Base-by-base conservation (phyloP, 768 basidiomycete species). In the Arthromyces matolae region DNA sequence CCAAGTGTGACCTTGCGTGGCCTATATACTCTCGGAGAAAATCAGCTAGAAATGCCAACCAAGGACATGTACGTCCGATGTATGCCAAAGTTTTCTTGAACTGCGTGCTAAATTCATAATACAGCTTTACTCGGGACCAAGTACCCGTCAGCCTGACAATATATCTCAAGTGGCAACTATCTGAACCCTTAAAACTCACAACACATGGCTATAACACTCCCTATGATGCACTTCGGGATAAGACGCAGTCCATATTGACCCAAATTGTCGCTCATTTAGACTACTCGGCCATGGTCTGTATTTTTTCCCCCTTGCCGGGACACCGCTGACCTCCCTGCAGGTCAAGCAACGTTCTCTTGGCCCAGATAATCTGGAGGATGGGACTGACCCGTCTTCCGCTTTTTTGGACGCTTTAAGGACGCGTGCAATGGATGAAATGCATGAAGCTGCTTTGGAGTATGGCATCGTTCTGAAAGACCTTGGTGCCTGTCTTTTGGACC, bases 401-500 rank as follows among this genome's bases (percentile, higher is more conserved):
- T 92, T 92, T 72, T 70, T 92, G 51, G 89, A 91, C 49, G 89
- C 90, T 2, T 71, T 92, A 29, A 70, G 88, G 19, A 88, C 83
- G 4, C 81, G 86, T 32, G 90, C 89, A 7, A 88, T 91, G 85
- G 90, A 92, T 60, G 89, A 92, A 47, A 78, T 93, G 71, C 84
- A 87, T 47, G 71, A 81, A 45, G 89, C 87, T 18, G 87, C 89
- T 3, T 64, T 86, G 33, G 89, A 90, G 59, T 92, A 92, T 53
- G 90, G 90, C 6, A 93, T 91, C 41, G 68, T 86, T 28, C 64
- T 92, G 40, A 89, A 89, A 65, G 89, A 92, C 53, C 79, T 91
- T 29, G 84, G 82, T 82, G 55, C 5, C 74, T 42, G 13, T 1
- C n/a, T n/a, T n/a, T n/a, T n/a, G 14, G 14, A 7, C 39, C 19